A percentile compares a stretch with the other conserved stretches of the same genome.
phyloP scores from a whole-genome alignment of 1,139 yeast genomes.

The Ashbya aceris region DNA sequence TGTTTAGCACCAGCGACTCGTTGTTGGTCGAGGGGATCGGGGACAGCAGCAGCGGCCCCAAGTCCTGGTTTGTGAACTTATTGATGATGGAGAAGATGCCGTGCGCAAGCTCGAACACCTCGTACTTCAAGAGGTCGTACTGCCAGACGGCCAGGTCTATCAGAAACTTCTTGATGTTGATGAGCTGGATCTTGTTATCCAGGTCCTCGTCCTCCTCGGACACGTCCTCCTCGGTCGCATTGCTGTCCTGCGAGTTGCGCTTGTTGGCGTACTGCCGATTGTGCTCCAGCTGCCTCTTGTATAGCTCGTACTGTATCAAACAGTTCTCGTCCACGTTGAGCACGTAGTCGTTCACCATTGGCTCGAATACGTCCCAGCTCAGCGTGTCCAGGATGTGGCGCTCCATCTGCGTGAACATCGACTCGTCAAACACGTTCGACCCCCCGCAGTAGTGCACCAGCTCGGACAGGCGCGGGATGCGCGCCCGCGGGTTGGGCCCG shows the following conservation, averaged over 20 bases:
- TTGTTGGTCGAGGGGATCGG: conserved; percentile 21
- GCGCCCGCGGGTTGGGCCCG: conserved; percentile 59
- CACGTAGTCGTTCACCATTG: conserved; percentile 47
- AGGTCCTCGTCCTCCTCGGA: conserved; percentile 25
- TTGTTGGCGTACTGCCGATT: conserved; percentile 19
- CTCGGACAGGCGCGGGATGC: conserved; percentile 56
- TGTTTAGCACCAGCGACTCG: conserved; percentile 21
- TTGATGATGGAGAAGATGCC: conserved; percentile 27
- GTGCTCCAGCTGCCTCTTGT: conserved; percentile 29
- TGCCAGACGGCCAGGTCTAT: conserved; percentile 29
- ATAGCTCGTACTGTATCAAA: conserved; percentile 31
- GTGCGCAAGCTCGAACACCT: conserved; percentile 25
- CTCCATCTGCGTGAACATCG: conserved; percentile 51
- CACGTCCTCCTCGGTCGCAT: conserved; percentile 25
- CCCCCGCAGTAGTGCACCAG: conserved; percentile 52
- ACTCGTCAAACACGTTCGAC: conserved; percentile 46
- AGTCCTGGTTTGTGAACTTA: conserved; percentile 27
- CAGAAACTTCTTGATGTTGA: conserved; percentile 27
- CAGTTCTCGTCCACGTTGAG: conserved; percentile 35
- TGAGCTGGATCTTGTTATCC: conserved; percentile 24
- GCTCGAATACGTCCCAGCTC: conserved; percentile 54
- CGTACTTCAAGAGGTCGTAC: conserved; percentile 24
- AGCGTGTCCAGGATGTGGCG: conserved; percentile 48
- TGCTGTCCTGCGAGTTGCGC: conserved; percentile 22
- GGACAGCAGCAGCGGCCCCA: conserved; percentile 26